These are phyloP conservation scores for Suillus placidus DNA, from an alignment of 768 basidiomycete genomes.

Conservation along the genomic window DNA sequence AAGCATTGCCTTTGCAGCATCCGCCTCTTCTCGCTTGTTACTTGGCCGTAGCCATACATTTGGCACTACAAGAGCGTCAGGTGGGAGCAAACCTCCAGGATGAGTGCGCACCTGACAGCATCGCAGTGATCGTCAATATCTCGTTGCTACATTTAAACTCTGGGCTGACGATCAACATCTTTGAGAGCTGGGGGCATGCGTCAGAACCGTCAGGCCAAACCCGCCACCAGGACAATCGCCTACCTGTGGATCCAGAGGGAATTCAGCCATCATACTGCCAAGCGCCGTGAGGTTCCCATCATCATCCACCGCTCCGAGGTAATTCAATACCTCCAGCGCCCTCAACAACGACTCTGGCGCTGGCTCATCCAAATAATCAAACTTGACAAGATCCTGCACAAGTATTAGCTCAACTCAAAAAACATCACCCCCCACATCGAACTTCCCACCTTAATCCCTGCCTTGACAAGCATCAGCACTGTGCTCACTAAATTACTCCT, in stretches of 20 bases:
- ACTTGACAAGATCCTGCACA: slow-evolving; percentile 71
- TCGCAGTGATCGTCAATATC: slow-evolving; percentile 91
- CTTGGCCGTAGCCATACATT: slow-evolving; percentile 94
- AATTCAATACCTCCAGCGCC: slow-evolving; percentile 92
- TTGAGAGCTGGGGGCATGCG: slow-evolving; percentile 57
- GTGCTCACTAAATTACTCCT: slow-evolving; percentile 92
- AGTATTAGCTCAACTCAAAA: slow-evolving; percentile 3
- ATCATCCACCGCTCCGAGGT: slow-evolving; percentile 89
- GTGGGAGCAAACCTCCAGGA: slow-evolving; percentile 1
- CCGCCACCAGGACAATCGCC: slow-evolving; percentile 11
- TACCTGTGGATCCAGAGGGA: slow-evolving; percentile 97
- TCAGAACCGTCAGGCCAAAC: slow-evolving; percentile 1
- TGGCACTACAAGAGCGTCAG: slow-evolving; percentile 50
- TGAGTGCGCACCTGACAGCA: slow-evolving; percentile 80
- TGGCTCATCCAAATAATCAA: slow-evolving; percentile 91
- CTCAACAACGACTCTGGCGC: slow-evolving; percentile 98
- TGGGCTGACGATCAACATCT: slow-evolving; percentile 91
- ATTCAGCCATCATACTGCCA: slow-evolving; percentile 94
- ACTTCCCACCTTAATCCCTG: slow-evolving; percentile 83
- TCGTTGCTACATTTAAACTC: slow-evolving; percentile 97
- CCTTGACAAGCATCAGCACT: slow-evolving; percentile 90
- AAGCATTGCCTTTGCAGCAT: slow-evolving; percentile 85
- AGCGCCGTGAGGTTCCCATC: slow-evolving; percentile 88
- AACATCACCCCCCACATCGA: background rate
- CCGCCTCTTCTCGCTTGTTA: slow-evolving; percentile 87